Evolutionary conservation across 169 alveolate species (phyloP), one percentile per base, ranked within the genome.

Genomic region (Plasmodium gallinaceum): DNA sequence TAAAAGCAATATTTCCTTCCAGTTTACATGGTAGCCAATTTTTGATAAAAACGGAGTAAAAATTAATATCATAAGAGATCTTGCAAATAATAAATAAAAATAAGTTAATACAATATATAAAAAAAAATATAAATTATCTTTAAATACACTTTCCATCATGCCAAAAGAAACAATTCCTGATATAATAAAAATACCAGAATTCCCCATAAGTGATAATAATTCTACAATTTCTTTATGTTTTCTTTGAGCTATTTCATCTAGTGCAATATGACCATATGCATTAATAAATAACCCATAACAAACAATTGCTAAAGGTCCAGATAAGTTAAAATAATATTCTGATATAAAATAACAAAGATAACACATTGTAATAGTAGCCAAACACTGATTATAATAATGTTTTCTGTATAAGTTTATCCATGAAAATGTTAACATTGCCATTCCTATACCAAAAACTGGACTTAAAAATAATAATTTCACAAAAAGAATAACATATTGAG

Each of bases 281-380:
- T 95, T 94, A 66, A 95, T 91, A 83, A 94, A 95, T 42, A 96
- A 71, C 2, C 98, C 98, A 78, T 95, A 96, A 87, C 97, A 94
- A 14, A 96, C 98, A 7, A 95, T 96, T 5, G 97, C 88, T n/a
- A 96, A 92, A 5, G 97, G 98, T 0, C 98, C 98, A 1, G 97
- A 93, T 37, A 94, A 80, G 54, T 93, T 88, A 74, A 94, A 78
- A 66, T 74, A 83, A 78, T 88, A 94, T 69, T 96, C 98, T 9
- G 98, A 92, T 4, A 95, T 51, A 72, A 96, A 96, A 85, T 91
- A 96, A 42, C 93, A 68, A 42, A 95, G 78, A 76, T 96, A 94
- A 26, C 95, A 92, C 71, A 69, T 74, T 1, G 95, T 86, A 45
- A 95, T 68, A n/a, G 93, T 88, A 7, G 93, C 91, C 3, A 95